Conservation (phyloP, 2,329 filamentous ascomycete species). For the Sporothrix euskadiensis region DNA sequence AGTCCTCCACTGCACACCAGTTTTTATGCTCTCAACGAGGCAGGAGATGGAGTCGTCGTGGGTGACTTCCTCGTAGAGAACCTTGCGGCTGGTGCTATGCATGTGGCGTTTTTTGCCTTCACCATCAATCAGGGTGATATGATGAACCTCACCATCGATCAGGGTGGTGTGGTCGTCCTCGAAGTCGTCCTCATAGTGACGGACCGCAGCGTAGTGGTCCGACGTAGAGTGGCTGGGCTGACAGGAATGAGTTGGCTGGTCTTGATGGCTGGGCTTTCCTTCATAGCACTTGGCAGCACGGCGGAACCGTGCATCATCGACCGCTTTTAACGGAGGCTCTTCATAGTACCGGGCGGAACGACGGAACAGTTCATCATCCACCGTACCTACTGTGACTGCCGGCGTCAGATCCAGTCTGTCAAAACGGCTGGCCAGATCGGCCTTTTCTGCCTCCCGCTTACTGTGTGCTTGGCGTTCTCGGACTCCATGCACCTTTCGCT, state of each 20-base stretch:
- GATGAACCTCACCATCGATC: too few relatives aligned
- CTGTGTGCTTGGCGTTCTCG: too few relatives aligned
- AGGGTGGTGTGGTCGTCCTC: too few relatives aligned
- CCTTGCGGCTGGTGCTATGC: too few relatives aligned
- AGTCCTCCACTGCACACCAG: background rate
- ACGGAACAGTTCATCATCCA: too few relatives aligned
- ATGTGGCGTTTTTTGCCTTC: background rate
- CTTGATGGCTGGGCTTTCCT: background rate
- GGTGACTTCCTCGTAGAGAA: background rate
- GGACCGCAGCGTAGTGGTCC: background rate
- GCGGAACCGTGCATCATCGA: too few relatives aligned
- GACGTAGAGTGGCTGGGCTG: background rate
- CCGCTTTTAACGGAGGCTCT: too few relatives aligned
- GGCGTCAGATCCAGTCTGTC: background rate
- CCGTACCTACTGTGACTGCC: too few relatives aligned
- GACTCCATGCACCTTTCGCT: too few relatives aligned
- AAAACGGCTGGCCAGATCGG: background rate
- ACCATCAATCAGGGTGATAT: background rate
- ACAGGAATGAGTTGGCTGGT: too few relatives aligned
- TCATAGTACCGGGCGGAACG: background rate
- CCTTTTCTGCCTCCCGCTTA: background rate
- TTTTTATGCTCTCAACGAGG: background rate
- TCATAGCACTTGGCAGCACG: background rate
- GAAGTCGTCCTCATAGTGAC: background rate
- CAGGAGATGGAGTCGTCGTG: slow-evolving; percentile 3